Percentiles rank a stretch among this genome's conserved stretches.
phyloP scores from a whole-genome alignment of 208 protist species.

The Wallacemonas sp. region DNA sequence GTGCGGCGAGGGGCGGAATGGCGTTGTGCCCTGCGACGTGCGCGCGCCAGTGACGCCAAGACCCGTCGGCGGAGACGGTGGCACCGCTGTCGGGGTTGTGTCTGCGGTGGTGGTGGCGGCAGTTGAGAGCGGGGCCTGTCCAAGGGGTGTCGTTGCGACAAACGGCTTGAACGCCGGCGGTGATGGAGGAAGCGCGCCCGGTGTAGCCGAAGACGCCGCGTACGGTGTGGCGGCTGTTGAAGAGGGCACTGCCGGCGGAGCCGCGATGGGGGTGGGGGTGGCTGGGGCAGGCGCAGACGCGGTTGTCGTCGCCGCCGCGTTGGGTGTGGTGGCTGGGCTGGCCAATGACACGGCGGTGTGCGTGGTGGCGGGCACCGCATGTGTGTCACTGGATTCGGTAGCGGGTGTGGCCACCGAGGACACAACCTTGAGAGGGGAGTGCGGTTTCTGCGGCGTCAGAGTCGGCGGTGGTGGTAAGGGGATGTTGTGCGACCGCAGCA shows the following conservation, averaged over 20 bases:
- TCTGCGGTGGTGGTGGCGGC: background rate
- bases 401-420: background rate
- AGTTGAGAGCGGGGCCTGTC: background rate
- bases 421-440: background rate
- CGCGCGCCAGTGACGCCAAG: background rate
- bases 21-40: background rate
- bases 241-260: background rate
- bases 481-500: slow-evolving; percentile 27
- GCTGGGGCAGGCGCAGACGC: background rate
- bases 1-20: background rate
- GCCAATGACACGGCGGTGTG: background rate
- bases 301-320: background rate
- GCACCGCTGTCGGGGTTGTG: background rate
- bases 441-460: slow-evolving; percentile 3
- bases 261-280: background rate
- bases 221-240: background rate
- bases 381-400: background rate
- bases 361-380: background rate
- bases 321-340: background rate
- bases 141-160: background rate
- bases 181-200: background rate
- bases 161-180: slow-evolving; percentile 6
- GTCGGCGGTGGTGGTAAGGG: slow-evolving; percentile 11
- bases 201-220: background rate
- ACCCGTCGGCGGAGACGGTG: background rate